Evolutionary conservation across 805 yeast species (phyloP), one percentile per base, ranked within the genome.

Genomic region (Nakazawaea ambrosiae): DNA sequence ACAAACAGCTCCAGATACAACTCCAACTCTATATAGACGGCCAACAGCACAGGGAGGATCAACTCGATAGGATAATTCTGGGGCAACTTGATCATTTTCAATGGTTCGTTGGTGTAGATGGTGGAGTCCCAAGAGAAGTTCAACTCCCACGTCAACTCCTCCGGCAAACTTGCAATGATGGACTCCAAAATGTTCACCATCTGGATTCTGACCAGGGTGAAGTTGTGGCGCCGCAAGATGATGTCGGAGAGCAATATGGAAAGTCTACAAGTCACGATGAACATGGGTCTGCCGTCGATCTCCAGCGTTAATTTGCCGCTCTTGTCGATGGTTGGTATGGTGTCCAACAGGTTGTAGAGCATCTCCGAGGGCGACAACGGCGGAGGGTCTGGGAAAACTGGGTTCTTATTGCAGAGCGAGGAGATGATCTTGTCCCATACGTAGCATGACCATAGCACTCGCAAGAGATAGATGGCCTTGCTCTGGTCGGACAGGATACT

Each of bases 391-490:
- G 40, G 35, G 25, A 43, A 33, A 10, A 20, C 20, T 8, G 46
- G 46, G n/a, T 19, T 14, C 19, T 23, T 41, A 20, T 41, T 41
- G 29, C 34, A 23, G 16, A 31, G 20, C 5, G 38, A 26, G 3
- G 45, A 20, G 11, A 42, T 27, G 5, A 45, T 27, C 33, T 45
- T 45, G 24, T 45, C 48, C 48, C 48, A 45, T 11, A 33, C 11
- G 29, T 34, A 45, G 27, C 40, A 34, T 3, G 39, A 11, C 48
- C 48, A 45, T 18, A 39, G 35, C 7, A 42, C 27, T 20, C 48
- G 30, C 23, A 40, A 34, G 30, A 33, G 22, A 20, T 34, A 25
- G n/a, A 28, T 7, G 4, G 34, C 17, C 2, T 19, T 9, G 4
- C 5, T 28, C 4, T 15, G 12, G 20, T 32, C 30, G 18, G 16